phyloP scores from a whole-genome alignment of 2,329 filamentous ascomycete species.

The Penicillium sp. region DNA sequence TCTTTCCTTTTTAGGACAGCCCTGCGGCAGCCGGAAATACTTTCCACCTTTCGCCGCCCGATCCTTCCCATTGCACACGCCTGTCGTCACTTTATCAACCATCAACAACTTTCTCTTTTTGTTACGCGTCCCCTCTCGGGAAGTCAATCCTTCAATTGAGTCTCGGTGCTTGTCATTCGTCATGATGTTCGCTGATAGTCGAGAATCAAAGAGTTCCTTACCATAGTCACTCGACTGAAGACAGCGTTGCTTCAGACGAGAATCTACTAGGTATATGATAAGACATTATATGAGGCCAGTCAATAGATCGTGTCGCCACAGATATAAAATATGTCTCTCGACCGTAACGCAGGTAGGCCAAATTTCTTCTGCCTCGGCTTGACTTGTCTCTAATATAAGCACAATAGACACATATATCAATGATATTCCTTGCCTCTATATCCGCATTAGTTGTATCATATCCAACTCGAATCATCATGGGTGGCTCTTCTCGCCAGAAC shows the following conservation, averaged over 20 bases:
- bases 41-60: not conserved
- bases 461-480: not conserved
- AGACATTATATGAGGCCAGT: too few species aligned
- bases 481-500: not conserved
- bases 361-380: not conserved
- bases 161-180: not conserved
- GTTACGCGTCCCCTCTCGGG: not conserved
- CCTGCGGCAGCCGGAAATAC: not conserved
- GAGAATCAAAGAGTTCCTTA: not conserved
- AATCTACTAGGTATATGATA: too few species aligned
- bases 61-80: not conserved
- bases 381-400: not conserved
- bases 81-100: not conserved
- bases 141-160: not conserved
- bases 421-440: not conserved
- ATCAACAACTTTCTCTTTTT: not conserved
- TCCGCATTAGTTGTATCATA: not conserved
- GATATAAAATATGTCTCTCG: not conserved
- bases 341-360: not conserved
- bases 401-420: not conserved
- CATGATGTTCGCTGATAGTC: not conserved
- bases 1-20: constrained; percentile 3
- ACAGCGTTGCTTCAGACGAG: not conserved
- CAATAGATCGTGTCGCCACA: not conserved
- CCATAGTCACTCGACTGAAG: not conserved